Conservation (phyloP, 805 yeast species). For the Dipodascus geniculatus region DNA sequence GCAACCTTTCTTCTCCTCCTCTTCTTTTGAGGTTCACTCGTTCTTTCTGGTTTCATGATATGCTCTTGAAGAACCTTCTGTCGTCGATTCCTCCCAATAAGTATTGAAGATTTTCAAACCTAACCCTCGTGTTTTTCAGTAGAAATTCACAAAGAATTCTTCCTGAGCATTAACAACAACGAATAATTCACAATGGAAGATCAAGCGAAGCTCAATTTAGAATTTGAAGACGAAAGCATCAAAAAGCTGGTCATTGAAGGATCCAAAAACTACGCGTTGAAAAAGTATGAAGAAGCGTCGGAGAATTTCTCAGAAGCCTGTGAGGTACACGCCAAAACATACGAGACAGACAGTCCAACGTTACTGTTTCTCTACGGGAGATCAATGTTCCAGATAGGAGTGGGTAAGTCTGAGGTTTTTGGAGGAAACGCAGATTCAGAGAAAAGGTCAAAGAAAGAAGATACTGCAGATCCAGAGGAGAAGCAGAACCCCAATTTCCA, state of each 20-base stretch:
- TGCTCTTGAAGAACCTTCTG: not conserved
- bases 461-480: slow-evolving; percentile 8
- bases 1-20: slow-evolving; percentile 17
- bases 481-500: slow-evolving; percentile 13
- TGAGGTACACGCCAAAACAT: slow-evolving; percentile 35
- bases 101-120: not conserved
- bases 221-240: slow-evolving; percentile 25
- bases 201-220: not conserved
- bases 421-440: slow-evolving; percentile 36
- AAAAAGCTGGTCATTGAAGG: slow-evolving; percentile 46
- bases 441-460: slow-evolving; percentile 10
- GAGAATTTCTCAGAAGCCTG: slow-evolving; percentile 68
- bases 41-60: not conserved
- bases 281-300: slow-evolving; percentile 56
- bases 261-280: slow-evolving; percentile 49
- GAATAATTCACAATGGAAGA: not conserved
- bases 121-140: not conserved
- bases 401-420: slow-evolving; percentile 60
- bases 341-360: slow-evolving; percentile 61
- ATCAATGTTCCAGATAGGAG: slow-evolving; percentile 68
- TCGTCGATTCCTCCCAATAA: not conserved
- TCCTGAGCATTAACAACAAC: not conserved
- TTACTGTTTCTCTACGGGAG: slow-evolving; percentile 66
- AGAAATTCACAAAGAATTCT: too few species aligned
- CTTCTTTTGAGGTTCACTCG: slow-evolving; percentile 7